Percentiles rank a stretch among this genome's conserved stretches.
Conservation (phyloP, 2,329 filamentous ascomycete species). For the Ilyonectria destructans region DNA sequence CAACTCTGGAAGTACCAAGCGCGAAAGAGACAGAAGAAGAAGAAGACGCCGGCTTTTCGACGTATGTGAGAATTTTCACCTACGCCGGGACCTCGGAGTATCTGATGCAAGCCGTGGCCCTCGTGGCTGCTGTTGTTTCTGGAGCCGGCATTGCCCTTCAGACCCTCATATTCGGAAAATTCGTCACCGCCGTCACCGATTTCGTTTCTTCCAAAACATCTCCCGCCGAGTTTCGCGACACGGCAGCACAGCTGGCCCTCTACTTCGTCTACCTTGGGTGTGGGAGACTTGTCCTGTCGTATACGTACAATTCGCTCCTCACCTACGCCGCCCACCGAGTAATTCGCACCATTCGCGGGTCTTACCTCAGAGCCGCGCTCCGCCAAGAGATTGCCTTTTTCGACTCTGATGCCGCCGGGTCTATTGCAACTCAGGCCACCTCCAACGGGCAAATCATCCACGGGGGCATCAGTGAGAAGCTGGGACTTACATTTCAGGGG, state of each 20-base stretch:
- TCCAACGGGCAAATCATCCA: conserved; percentile 61
- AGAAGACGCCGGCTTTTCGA: no score
- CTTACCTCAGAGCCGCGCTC: conserved; percentile 66
- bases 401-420: conserved; percentile 61
- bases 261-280: conserved; percentile 74
- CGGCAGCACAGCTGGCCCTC: conserved; percentile 46
- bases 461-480: conserved; percentile 59
- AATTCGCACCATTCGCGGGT: conserved; percentile 64
- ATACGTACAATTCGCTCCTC: conserved; percentile 62
- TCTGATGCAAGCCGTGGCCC: conserved; percentile 5
- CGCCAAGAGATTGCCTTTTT: conserved; percentile 67
- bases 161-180: conserved; percentile 1
- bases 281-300: conserved; percentile 66
- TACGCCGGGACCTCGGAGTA: no score
- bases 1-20: no score
- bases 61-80: no score
- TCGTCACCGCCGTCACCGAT: conserved; percentile 3
- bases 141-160: conserved; percentile 1
- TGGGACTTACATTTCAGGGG: conserved; percentile 58
- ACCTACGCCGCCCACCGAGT: conserved; percentile 68
- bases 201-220: background rate
- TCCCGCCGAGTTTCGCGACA: no score
- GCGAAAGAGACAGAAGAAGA: no score
- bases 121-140: background rate
- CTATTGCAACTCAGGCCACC: conserved; percentile 57